Conservation (phyloP, 768 basidiomycete species). For the Chiua virens region DNA sequence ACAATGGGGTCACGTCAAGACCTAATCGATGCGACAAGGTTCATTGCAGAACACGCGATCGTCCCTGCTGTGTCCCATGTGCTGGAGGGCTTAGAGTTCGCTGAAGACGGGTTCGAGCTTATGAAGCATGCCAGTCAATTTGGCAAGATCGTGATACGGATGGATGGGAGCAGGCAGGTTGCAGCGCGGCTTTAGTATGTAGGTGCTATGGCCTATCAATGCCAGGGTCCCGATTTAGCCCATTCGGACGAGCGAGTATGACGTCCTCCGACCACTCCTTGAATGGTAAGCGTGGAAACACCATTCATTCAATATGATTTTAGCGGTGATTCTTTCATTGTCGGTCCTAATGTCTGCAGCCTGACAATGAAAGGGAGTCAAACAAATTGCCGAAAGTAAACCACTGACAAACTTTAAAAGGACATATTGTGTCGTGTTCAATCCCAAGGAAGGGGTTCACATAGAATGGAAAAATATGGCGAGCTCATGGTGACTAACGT, state of each 20-base stretch:
- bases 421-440: constrained; percentile 67
- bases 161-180: constrained; percentile 31
- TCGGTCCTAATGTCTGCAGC: constrained; percentile 83
- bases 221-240: neutral
- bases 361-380: constrained; percentile 30
- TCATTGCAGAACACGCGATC: constrained; percentile 65
- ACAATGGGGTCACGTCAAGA: constrained; percentile 84
- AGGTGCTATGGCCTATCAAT: neutral
- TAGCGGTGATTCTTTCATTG: constrained; percentile 51
- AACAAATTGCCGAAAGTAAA: constrained; percentile 25
- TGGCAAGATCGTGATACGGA: constrained; percentile 70
- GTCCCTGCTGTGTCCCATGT: constrained; percentile 70
- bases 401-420: constrained; percentile 1
- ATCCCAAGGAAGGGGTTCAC: constrained; percentile 66
- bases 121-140: constrained; percentile 67
- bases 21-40: constrained; percentile 67
- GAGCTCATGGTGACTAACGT: neutral
- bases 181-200: constrained; percentile 23
- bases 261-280: neutral
- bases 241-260: neutral
- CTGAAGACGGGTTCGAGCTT: constrained; percentile 70
- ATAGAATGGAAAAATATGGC: constrained; percentile 6
- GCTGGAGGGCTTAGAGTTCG: constrained; percentile 61
- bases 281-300: neutral
- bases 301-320: constrained; percentile 17